Conservation (phyloP, 805 yeast species). For the Nakazawaea populi region DNA sequence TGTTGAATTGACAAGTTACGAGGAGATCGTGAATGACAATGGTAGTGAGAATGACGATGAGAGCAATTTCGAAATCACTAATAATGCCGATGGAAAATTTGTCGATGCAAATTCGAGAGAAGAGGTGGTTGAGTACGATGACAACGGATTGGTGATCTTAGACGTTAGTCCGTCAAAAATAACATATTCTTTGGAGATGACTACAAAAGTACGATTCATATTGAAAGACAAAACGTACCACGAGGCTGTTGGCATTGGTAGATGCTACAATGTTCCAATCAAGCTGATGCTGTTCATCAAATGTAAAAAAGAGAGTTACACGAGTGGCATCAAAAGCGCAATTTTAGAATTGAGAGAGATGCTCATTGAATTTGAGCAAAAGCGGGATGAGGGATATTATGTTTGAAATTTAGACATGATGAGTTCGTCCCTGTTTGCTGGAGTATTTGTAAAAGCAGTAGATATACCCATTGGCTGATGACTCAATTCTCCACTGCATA, state of each 20-base stretch:
- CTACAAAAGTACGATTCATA: conserved; percentile 28
- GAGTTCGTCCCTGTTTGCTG: too few relatives aligned
- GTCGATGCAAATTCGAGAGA: neutral
- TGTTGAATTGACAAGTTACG: conserved; percentile 12
- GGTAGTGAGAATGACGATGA: conserved; percentile 5
- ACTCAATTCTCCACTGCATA: too few relatives aligned
- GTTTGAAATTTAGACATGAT: neutral
- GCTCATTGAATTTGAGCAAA: conserved; percentile 22
- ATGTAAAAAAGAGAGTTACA: conserved; percentile 42
- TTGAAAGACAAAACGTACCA: conserved; percentile 38
- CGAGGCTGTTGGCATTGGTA: conserved; percentile 34
- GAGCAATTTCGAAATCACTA: conserved; percentile 17
- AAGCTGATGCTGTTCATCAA: conserved; percentile 29
- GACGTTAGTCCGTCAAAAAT: neutral
- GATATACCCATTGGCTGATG: too few relatives aligned
- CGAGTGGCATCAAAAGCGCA: conserved; percentile 38
- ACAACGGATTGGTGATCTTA: neutral
- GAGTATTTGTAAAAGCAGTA: too few relatives aligned
- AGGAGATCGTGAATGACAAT: conserved; percentile 11
- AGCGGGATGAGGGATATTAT: conserved; percentile 18
- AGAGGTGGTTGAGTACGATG: neutral
- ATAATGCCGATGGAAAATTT: neutral
- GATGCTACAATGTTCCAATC: conserved; percentile 25
- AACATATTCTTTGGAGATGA: conserved; percentile 18
- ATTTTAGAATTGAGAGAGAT: conserved; percentile 29